Base-by-base conservation (phyloP, 768 basidiomycete genomes). In the Paxillus rubicundulus region DNA sequence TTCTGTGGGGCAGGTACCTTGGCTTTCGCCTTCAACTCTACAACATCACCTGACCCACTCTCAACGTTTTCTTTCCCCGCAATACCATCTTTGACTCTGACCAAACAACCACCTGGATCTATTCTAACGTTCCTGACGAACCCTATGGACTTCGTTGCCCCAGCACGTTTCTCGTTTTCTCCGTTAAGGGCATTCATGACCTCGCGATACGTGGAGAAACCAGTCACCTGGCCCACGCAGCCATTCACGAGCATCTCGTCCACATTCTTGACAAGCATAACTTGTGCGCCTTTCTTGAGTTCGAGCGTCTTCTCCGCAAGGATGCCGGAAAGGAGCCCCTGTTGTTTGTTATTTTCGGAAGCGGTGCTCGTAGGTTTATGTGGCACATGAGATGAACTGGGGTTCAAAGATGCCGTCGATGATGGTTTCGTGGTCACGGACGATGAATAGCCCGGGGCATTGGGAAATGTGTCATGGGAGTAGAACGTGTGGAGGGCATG, bases 231-330 rank as follows among this genome's bases (percentile, higher is more conserved):
- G 0, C 86, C 86, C 48, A 87, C 80, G 36, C 78, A 80, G 1
- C 86, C 86, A 60, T 89, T 89, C 45, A 87, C 86, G n/a, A 88
- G 76, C 33, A 74, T 59, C 27, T 63, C 69, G 34, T 79, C 82
- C 41, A 82, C 71, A 59, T 89, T 89, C 73, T 87, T 87, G 66
- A 87, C 76, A 27, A 87, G 72, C 84, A 86, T 86, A 9, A 80
- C 78, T 59, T 88, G 87, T 9, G 82, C 80, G 34, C 79, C 78
- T 17, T 75, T 60, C 61, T 87, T 87, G 47, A 91, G 76, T 3
- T 73, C 68, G 9, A 91, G 74, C 3, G 61, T 64, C 39, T 70
- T 70, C 30, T 82, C 79, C 1, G 85, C 85, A 63, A 89, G 79
- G 63, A 89, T 77, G 59, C 79, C 82, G 20, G 75, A 70, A 17